phyloP scores from a whole-genome alignment of 805 yeast genomes.

The Pichia heedii region DNA sequence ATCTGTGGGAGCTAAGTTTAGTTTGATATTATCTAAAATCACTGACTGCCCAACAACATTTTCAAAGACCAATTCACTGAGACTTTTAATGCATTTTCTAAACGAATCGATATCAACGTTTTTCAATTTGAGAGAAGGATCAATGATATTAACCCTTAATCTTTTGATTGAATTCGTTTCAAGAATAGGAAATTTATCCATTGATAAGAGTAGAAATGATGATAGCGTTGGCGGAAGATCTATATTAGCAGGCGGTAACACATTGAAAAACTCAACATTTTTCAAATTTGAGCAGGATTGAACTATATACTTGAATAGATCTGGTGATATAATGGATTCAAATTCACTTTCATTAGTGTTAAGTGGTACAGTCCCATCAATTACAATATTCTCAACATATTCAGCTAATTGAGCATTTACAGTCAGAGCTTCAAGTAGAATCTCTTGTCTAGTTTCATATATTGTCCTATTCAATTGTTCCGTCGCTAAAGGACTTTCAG shows the following conservation, averaged over 20 bases:
- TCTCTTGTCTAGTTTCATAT: slow-evolving; percentile 30
- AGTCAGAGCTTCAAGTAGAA: slow-evolving; percentile 30
- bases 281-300: slow-evolving; percentile 11
- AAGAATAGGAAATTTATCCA: neutral
- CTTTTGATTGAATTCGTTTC: neutral
- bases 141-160: no score
- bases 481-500: slow-evolving; percentile 26
- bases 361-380: slow-evolving; percentile 23
- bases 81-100: neutral
- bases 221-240: neutral
- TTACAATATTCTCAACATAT: slow-evolving; percentile 27
- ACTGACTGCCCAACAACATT: neutral
- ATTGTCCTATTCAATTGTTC: slow-evolving; percentile 30
- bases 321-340: neutral
- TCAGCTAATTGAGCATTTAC: slow-evolving; percentile 28
- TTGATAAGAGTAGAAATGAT: neutral
- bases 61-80: neutral
- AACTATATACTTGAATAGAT: slow-evolving; percentile 5
- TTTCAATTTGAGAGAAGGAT: neutral
- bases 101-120: neutral
- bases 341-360: slow-evolving; percentile 6
- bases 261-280: neutral
- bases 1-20: neutral
- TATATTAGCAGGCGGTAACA: neutral
- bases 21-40: neutral